Evolutionary conservation across 106 monocot species (phyloP), one percentile per base, ranked within the genome.

Genomic region (Dendrobium huoshanense): DNA sequence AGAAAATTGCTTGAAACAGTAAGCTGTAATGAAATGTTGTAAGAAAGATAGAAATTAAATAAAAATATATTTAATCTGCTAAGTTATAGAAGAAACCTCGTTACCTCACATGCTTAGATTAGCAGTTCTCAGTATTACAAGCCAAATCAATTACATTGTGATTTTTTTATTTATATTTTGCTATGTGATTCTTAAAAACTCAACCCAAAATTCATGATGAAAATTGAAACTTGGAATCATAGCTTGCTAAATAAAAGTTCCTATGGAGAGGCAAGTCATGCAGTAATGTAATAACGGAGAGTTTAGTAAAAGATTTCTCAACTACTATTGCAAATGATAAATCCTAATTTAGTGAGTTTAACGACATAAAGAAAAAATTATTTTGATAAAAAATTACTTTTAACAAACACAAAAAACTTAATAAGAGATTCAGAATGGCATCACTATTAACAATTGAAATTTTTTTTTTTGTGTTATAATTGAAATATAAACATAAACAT

Each of bases 61-160:
- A 10, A 3, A 76, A 25, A 48, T 3, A 10, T 49, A 76, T 76
- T 10, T 48, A 45, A 76, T 76, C 76, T 76, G 27, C 47, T 49
- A 49, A 20, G 48, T 13, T 48, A 19, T 76, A 76, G 25, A 76
- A 76, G 48, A 76, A 76, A 24, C 76, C 48, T 76, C 76, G 10
- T 9, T 45, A 49, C 11, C 5, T 49, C 45, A 76, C 76, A 48
- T 76, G 49, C 27, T 27, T 51, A 25, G 15, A 27, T 10, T 48
- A 48, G 19, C 20, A 4, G 43, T 42, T 15, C 19, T 33, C 13
- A 73, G 43, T 6, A 74, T 9, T 43, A 74, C 3, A 74, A 8
- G 4, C 15, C 24, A 74, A 31, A 31, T 42, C 18, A 74, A 42
- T 44, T 41, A 42, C 20, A 43, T 1, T 16, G 33, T 43, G 74